Evolutionary conservation across 2,329 filamentous ascomycete species (phyloP).

Genomic region (Dactylella cylindrospora): DNA sequence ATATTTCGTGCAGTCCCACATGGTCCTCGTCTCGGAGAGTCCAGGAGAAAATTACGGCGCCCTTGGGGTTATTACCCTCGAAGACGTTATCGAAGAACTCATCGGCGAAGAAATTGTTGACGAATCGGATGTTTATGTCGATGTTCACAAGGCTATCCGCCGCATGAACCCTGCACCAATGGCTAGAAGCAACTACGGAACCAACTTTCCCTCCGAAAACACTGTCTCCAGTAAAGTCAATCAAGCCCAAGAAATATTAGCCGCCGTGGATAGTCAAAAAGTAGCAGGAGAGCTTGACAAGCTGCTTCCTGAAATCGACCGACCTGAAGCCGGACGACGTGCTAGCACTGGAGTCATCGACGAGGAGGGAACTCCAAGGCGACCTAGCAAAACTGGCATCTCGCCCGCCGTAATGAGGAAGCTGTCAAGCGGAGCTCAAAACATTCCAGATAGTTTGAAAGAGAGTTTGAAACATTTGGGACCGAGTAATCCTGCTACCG

Average conservation of each 20-base stretch:
- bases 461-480: slow-evolving; percentile 67
- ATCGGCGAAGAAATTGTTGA: slow-evolving; percentile 99
- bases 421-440: slow-evolving; percentile 14
- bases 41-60: slow-evolving; percentile 91
- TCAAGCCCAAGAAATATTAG: slow-evolving; percentile 50
- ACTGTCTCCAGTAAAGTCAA: slow-evolving; percentile 52
- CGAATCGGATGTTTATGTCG: slow-evolving; percentile 96
- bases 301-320: slow-evolving; percentile 5
- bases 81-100: slow-evolving; percentile 97
- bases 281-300: slow-evolving; percentile 27
- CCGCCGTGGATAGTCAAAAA: slow-evolving; percentile 52
- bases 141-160: slow-evolving; percentile 96
- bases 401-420: slow-evolving; percentile 46
- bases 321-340: slow-evolving; percentile 13
- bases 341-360: slow-evolving; percentile 54
- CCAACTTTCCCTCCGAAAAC: slow-evolving; percentile 45
- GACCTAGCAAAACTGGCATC: slow-evolving; percentile 36
- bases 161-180: slow-evolving; percentile 71
- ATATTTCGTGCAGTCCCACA: slow-evolving; percentile 66
- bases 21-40: slow-evolving; percentile 89
- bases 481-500: slow-evolving; percentile 67
- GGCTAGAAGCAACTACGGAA: slow-evolving; percentile 49
- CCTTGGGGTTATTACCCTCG: slow-evolving; percentile 88
- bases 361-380: slow-evolving; percentile 52
- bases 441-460: slow-evolving; percentile 58